A percentile compares a stretch with the other conserved stretches of the same genome.
Conservation (phyloP, 257 asterid genomes). For the Solanum peruvianum region DNA sequence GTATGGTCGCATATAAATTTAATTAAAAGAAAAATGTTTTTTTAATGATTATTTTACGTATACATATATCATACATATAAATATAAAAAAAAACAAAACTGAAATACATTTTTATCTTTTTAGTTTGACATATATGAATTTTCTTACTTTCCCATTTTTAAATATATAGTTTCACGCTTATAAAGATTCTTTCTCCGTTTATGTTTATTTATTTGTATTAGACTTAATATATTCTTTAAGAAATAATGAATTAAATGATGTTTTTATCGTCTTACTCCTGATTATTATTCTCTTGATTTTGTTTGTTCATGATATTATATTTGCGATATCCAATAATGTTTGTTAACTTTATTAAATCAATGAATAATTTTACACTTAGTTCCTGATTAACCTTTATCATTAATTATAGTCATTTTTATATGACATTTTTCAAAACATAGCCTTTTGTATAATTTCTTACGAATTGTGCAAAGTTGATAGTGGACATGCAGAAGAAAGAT, state of each 20-base stretch:
- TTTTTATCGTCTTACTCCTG: background rate
- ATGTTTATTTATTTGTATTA: no score
- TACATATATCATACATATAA: background rate
- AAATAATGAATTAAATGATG: background rate
- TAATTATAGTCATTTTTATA: background rate
- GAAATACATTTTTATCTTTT: no score
- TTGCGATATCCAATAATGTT: background rate
- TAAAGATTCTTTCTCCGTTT: background rate
- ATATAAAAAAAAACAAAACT: no score
- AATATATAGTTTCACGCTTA: background rate
- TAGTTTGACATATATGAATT: background rate
- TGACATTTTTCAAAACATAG: no score
- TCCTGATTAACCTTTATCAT: no score
- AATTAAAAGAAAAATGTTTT: no score
- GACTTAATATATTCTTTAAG: background rate
- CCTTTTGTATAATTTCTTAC: no score
- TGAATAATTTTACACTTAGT: background rate
- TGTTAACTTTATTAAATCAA: no score
- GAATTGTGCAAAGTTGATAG: background rate
- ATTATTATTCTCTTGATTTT: background rate
- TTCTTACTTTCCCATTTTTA: background rate
- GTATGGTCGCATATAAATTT: background rate
- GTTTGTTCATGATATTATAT: no score
- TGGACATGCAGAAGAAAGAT: accelerated
- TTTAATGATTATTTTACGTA: background rate